Evolutionary conservation across 257 asterid species (phyloP).

Genomic region (Misopates orontium): DNA sequence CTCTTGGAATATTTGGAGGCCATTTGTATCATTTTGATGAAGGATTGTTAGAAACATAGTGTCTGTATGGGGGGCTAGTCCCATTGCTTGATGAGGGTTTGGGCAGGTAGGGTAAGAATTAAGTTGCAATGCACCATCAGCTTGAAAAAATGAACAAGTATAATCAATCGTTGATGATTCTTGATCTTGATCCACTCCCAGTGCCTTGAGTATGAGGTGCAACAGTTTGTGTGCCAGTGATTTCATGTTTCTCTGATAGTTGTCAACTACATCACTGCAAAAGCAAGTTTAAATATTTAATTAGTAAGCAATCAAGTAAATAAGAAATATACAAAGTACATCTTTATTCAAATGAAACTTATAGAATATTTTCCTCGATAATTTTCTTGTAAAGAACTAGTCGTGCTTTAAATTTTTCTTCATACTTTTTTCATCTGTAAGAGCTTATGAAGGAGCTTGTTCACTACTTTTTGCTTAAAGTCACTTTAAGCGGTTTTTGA

Average conservation of each 20-base stretch:
- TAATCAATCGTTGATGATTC: too few species aligned
- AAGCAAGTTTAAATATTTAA: not conserved
- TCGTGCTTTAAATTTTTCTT: too few species aligned
- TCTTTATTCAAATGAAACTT: too few species aligned
- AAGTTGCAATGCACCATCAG: constrained; percentile 62
- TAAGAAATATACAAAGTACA: too few species aligned
- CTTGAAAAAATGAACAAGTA: too few species aligned
- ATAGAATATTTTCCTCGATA: too few species aligned
- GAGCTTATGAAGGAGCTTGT: too few species aligned
- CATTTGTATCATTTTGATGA: constrained; percentile 63
- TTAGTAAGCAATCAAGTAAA: too few species aligned
- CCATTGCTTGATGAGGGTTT: constrained; percentile 65
- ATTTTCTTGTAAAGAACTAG: too few species aligned
- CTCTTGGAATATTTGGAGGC: constrained; percentile 62
- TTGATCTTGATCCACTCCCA: constrained; percentile 41
- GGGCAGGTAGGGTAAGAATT: constrained; percentile 89
- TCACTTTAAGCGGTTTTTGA: too few species aligned
- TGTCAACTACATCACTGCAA: constrained; percentile 63
- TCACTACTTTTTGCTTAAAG: too few species aligned
- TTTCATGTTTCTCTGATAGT: constrained; percentile 63
- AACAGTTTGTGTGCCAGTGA: constrained; percentile 48
- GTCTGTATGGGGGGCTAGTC: constrained; percentile 86
- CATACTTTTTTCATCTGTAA: too few species aligned
- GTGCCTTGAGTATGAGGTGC: constrained; percentile 44
- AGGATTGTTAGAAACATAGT: constrained; percentile 69